A percentile compares a stretch with the other conserved stretches of the same genome.
Evolutionary conservation across 768 basidiomycete genomes (phyloP).

Genomic region (Suillus subalutaceus): DNA sequence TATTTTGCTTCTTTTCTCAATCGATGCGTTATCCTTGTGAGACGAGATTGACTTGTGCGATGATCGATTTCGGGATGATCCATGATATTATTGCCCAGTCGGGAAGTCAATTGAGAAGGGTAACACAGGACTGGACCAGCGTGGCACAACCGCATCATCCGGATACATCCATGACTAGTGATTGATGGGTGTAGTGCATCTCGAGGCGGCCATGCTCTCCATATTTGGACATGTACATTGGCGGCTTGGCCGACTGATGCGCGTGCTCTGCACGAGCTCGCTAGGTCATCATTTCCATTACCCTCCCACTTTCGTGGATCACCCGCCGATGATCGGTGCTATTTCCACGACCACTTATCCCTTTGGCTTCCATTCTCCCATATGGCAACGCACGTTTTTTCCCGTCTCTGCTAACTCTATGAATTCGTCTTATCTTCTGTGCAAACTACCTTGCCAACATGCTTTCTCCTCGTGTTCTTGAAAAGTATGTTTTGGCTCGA

Average conservation of each 20-base stretch:
- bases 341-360: constrained; percentile 8
- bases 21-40: neutral
- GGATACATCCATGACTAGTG: constrained; percentile 18
- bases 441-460: neutral
- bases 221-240: constrained; percentile 18
- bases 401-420: constrained; percentile 2
- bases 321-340: constrained; percentile 7
- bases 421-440: constrained; percentile 3
- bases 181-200: constrained; percentile 31
- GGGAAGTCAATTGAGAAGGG: constrained; percentile 2
- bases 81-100: neutral
- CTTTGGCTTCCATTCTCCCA: constrained; percentile 8
- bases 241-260: constrained; percentile 18
- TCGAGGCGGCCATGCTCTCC: constrained; percentile 25
- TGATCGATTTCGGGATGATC: constrained; percentile 7
- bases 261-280: constrained; percentile 21
- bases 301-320: constrained; percentile 11
- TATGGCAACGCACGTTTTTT: constrained; percentile 6
- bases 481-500: constrained; percentile 5
- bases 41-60: constrained; percentile 1
- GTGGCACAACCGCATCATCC: neutral
- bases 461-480: constrained; percentile 4
- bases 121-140: neutral
- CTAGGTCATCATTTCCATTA: constrained; percentile 18
- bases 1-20: constrained; percentile 6